Evolutionary conservation across 306 rosid genomes (phyloP), one percentile per base, ranked within the genome.

Genomic region (Pyrus pyrifolia): DNA sequence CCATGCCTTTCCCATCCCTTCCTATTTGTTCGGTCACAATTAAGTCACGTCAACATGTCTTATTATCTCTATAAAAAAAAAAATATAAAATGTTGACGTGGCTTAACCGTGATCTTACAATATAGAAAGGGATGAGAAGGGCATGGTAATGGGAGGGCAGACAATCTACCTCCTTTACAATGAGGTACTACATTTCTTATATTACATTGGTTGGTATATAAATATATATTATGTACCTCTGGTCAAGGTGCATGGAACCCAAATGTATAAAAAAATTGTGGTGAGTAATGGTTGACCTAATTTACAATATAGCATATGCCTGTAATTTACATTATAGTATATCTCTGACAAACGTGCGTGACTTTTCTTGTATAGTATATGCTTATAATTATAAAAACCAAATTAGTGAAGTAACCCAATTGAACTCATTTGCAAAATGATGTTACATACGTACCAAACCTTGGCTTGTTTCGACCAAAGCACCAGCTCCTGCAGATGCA

Each of bases 401-500:
- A 38, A 38, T 38, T 2, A 4, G 30, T 58, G 15, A 42, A 23
- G 23, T 22, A 22, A 25, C 66, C 31, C 27, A 63, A 63, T 30
- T 63, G 45, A 42, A 42, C 12, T 42, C 45, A 2, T 15, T 17
- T 63, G 22, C 44, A 30, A 1, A 63, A 30, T 45, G 21, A 73
- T 35, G 22, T 17, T 2, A 4, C 10, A 3, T 35, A 33, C 80
- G 29, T 74, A 85, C 89, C 11, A 25, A 27, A 30, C 69, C 81
- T 51, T 70, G 63, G 29, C 45, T 49, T 59, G 76, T 63, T 70
- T 71, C 23, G 17, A 21, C 65, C 15, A 88, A 80, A 76, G 71
- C 86, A 60, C 85, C 83, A 14, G 85, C 71, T 52, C 88, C 93
- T 40, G 22, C 86, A 2, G 82, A 82, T 21, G 87, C 89, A 53